phyloP scores from a whole-genome alignment of 164 flowering plant genomes.

The Platanus orientalis region DNA sequence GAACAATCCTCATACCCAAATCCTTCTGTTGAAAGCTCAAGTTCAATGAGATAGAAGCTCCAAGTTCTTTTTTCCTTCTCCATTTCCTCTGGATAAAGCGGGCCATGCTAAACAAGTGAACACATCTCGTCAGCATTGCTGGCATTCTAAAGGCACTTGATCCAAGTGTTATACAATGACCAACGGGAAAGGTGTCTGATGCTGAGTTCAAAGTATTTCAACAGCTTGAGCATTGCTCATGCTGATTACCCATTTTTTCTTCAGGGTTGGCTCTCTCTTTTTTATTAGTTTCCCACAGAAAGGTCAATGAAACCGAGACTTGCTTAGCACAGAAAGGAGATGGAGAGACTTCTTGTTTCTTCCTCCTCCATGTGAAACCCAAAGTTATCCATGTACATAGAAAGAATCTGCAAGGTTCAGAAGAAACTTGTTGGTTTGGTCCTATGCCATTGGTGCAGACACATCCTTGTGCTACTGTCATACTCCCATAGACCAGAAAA shows the following conservation, averaged over 20 bases:
- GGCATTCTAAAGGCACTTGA: slow-evolving; percentile 4
- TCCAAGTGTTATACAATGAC: not conserved
- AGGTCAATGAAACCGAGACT: slow-evolving; percentile 23
- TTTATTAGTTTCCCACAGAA: slow-evolving; percentile 5
- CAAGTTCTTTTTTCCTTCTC: slow-evolving; percentile 13
- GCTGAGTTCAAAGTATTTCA: not conserved
- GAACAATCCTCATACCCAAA: slow-evolving; percentile 39
- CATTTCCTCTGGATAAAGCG: slow-evolving; percentile 5
- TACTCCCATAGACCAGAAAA: slow-evolving; percentile 80
- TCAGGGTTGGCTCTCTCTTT: slow-evolving; percentile 16
- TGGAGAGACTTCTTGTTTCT: slow-evolving; percentile 3
- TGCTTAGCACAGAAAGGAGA: not conserved
- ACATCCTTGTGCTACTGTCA: slow-evolving; percentile 63
- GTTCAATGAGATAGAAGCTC: slow-evolving; percentile 16
- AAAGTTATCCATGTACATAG: slow-evolving; percentile 5
- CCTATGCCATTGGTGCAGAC: slow-evolving; percentile 49
- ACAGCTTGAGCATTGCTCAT: slow-evolving; percentile 2
- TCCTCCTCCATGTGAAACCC: slow-evolving; percentile 15
- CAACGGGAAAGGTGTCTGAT: not conserved
- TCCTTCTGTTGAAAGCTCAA: slow-evolving; percentile 23
- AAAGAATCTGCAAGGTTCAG: slow-evolving; percentile 15
- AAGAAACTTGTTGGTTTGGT: slow-evolving; percentile 16
- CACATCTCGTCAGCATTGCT: slow-evolving; percentile 32
- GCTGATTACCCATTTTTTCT: not conserved
- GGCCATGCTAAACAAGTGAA: slow-evolving; percentile 6